Evolutionary conservation across 1,284 basidiomycete genomes (phyloP).

Genomic region (Marasmius fiardii): DNA sequence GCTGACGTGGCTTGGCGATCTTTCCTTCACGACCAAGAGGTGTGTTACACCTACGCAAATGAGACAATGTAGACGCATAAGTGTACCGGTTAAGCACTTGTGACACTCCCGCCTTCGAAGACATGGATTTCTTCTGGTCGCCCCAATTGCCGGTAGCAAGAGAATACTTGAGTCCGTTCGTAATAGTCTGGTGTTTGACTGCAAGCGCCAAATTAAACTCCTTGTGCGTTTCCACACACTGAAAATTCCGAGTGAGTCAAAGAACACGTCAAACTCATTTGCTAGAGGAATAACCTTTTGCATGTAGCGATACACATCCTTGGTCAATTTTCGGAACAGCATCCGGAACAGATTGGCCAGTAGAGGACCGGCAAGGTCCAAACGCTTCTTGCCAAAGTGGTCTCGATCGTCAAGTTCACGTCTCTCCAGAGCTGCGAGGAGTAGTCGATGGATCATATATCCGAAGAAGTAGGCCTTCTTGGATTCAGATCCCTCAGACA

Average conservation of each 20-base stretch:
- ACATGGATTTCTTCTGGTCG: constrained; percentile 98
- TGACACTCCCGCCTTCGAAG: constrained; percentile 96
- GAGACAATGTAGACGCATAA: constrained; percentile 96
- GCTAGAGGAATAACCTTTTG: constrained; percentile 68
- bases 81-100: constrained; percentile 99
- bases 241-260: constrained; percentile 14
- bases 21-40: constrained; percentile 98
- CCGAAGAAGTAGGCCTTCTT: constrained; percentile 99
- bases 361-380: constrained; percentile 94
- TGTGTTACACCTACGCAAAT: constrained; percentile 97
- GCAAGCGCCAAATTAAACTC: constrained; percentile 92
- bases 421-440: constrained; percentile 91
- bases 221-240: constrained; percentile 97
- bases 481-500: constrained; percentile 93
- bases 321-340: constrained; percentile 95
- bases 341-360: constrained; percentile 96
- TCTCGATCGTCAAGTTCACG: constrained; percentile 98
- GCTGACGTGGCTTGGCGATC: constrained; percentile 98
- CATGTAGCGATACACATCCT: constrained; percentile 95
- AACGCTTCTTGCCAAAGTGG: constrained; percentile 98
- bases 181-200: constrained; percentile 96
- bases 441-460: constrained; percentile 98
- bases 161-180: constrained; percentile 97
- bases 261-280: background rate
- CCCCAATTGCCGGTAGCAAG: constrained; percentile 99